Evolutionary conservation across 495 filamentous ascomycete genomes (phyloP), one percentile per base, ranked within the genome.

Genomic region (Penicillium desertorum): DNA sequence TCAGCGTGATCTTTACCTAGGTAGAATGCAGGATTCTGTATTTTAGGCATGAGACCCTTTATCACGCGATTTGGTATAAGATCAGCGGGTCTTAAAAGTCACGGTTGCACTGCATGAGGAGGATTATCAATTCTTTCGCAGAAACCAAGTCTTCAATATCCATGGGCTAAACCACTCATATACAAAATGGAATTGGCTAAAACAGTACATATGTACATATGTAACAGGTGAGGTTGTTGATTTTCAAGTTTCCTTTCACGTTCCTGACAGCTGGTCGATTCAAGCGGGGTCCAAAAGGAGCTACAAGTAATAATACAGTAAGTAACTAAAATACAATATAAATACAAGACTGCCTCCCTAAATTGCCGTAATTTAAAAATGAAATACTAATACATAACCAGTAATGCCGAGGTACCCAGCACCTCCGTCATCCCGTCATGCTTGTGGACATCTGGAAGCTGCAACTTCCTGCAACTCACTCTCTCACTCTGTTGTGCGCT

Each of bases 211-310:
- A n/a, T n/a, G n/a, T n/a, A n/a, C n/a, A n/a, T n/a, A n/a, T n/a
- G n/a, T n/a, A n/a, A 17, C 46, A 22, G n/a, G 19, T 22, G 42
- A 44, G 42, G 19, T 22, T 6, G 19, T 12, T 11, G 10, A 45
- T 42, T 47, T 55, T 39, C 41, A 47, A 42, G 46, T 34, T 43
- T 45, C 49, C 30, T 47, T 22, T 34, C 23, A 55, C 0, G 60
- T 62, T 67, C 62, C 62, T 67, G 65, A 68, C 60, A 68, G 58
- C 51, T 65, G 62, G 57, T 65, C 60, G 60, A 57, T 65, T 63
- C 54, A 46, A 50, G 65, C 56, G 65, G 65, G 65, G 65, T 50
- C 59, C 16, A 5, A 20, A 41, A 1, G 19, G 30, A n/a, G 43
- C 23, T 47, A 46, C 53, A 12, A 4, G 34, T 43, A 47, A 44